Base-by-base conservation (phyloP, 202 grass and related monocot genomes). In the Dendrocalamus latiflorus region DNA sequence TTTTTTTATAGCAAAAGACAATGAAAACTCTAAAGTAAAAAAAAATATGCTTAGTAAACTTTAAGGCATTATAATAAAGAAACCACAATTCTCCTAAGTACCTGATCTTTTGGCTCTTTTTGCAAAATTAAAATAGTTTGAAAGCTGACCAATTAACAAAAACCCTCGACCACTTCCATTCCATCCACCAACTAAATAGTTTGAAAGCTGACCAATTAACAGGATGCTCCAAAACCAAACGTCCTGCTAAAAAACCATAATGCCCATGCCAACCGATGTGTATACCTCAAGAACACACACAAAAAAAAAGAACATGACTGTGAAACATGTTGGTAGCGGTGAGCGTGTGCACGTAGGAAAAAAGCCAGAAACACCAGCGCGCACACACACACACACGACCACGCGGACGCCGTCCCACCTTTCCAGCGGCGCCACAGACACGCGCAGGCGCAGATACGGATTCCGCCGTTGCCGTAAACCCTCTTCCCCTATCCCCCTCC, bases 331-430 rank as follows among this genome's bases (percentile, higher is more conserved):
- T 24, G 56, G 76, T 80, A 17, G 37, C 72, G 4, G 26, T 24
- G 13, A 50, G 20, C 61, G 77, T 77, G 87, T 85, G 82, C 83
- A 49, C 77, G 55, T 42, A 85, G 82, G 53, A 12, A 39, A 75
- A 72, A 59, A 33, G 17, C 26, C 5, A 30, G 8, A 28, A 28
- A 56, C 4, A 2, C 2, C 1, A 20, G 9, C 34, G 9, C 45
- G 2, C 36, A n/a, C 74, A 33, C 24, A n/a, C n/a, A n/a, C 45
- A 2, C 36, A n/a, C 74, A 33, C 24, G n/a, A 1, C 38, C 55
- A 11, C 26, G 65, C 21, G 25, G 8, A 20, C 77, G 60, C 34
- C 33, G 75, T 77, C 86, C 44, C 47, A 65, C 0, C 67, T 65
- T 48, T 47, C n/a, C 86, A 47, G 44, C 44, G 11, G 44, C 58